Evolutionary conservation across 1,284 basidiomycete genomes (phyloP).

Genomic region (Heterobasidion parviporum): DNA sequence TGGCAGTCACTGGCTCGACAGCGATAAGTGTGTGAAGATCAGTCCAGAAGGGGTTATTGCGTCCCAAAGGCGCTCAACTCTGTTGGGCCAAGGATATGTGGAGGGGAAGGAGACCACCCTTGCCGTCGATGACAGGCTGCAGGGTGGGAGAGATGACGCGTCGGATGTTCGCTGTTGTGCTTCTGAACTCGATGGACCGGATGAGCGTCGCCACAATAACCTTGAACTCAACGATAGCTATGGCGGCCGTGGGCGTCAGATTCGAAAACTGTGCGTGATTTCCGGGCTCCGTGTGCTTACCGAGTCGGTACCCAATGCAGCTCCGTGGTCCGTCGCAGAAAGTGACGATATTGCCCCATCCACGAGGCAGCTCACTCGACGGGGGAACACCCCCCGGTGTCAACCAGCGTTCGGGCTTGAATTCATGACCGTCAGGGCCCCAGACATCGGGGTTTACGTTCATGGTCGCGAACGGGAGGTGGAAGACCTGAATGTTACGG

Average conservation of each 20-base stretch:
- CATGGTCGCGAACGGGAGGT: conserved; percentile 15
- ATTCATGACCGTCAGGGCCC: conserved; percentile 18
- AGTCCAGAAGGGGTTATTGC: no score
- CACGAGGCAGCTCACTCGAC: conserved; percentile 2
- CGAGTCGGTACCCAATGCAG: conserved; percentile 9
- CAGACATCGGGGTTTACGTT: conserved; percentile 18
- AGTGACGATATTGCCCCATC: conserved; percentile 9
- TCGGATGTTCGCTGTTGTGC: conserved; percentile 23
- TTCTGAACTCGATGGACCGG: conserved; percentile 26
- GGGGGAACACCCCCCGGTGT: not conserved
- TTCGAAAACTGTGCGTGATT: not conserved
- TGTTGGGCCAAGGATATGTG: not conserved
- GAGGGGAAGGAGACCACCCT: conserved; percentile 13
- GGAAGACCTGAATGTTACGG: conserved; percentile 9
- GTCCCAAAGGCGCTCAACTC: no score
- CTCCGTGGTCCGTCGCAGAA: conserved; percentile 14
- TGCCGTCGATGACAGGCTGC: conserved; percentile 27
- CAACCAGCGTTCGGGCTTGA: conserved; percentile 15
- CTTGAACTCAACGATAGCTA: conserved; percentile 32
- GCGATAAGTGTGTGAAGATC: no score
- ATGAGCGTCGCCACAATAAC: conserved; percentile 29
- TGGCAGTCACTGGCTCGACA: no score
- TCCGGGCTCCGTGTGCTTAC: not conserved
- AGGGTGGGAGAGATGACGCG: conserved; percentile 27
- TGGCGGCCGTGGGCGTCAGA: not conserved